phyloP scores from a whole-genome alignment of 805 yeast genomes.

The Ascoidea tarda region DNA sequence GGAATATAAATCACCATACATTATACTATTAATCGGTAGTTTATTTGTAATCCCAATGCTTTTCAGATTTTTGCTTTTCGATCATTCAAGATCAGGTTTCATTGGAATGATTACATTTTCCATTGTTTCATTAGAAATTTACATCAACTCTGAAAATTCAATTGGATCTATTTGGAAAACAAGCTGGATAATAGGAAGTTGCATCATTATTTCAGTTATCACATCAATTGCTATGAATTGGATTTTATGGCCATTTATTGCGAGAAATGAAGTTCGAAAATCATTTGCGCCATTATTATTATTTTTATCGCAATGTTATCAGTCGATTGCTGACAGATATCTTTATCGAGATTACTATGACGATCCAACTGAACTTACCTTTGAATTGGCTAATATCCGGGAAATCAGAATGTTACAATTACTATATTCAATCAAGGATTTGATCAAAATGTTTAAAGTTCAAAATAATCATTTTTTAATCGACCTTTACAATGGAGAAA shows the following conservation, averaged over 20 bases:
- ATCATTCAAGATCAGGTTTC: slow-evolving; percentile 29
- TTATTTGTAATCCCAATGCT: slow-evolving; percentile 20
- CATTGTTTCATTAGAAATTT: slow-evolving; percentile 21
- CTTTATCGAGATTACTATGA: slow-evolving; percentile 32
- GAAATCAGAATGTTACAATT: slow-evolving; percentile 34
- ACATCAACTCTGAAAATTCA: slow-evolving; percentile 6
- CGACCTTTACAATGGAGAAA: slow-evolving; percentile 18
- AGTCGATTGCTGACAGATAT: slow-evolving; percentile 31
- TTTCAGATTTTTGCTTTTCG: slow-evolving; percentile 20
- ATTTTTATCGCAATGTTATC: slow-evolving; percentile 31
- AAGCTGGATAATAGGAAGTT: slow-evolving; percentile 26
- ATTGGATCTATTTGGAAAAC: slow-evolving; percentile 19
- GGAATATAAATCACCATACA: slow-evolving; percentile 23
- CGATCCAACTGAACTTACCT: slow-evolving; percentile 29
- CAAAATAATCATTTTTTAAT: slow-evolving; percentile 21
- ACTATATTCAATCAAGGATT: slow-evolving; percentile 22
- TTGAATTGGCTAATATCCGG: slow-evolving; percentile 28
- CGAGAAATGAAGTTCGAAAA: slow-evolving; percentile 25
- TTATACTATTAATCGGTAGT: slow-evolving; percentile 25
- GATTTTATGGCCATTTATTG: slow-evolving; percentile 34
- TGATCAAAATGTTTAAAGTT: slow-evolving; percentile 20
- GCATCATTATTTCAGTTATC: slow-evolving; percentile 24
- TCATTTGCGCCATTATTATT: slow-evolving; percentile 25
- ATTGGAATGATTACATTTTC: slow-evolving; percentile 27
- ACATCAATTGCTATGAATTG: slow-evolving; percentile 25